phyloP scores from a whole-genome alignment of 768 basidiomycete genomes.

The Dentipellis sp. region DNA sequence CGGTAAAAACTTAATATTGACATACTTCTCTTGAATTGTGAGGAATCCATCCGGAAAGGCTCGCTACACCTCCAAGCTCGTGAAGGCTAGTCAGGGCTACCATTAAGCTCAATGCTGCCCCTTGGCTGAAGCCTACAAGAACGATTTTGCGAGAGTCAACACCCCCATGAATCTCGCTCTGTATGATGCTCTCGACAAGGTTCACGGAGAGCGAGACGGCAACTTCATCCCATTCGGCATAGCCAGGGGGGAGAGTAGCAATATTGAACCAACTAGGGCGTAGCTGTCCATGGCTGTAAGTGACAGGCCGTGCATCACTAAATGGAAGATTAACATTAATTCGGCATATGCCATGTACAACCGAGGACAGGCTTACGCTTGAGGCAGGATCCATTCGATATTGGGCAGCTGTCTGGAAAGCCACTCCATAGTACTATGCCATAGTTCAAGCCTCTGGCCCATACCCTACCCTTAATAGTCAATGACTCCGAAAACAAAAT shows the following conservation, averaged over 20 bases:
- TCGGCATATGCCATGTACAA: too few relatives aligned
- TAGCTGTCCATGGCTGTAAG: slow-evolving; percentile 18
- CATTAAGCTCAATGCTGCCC: slow-evolving; percentile 30
- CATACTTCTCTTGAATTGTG: slow-evolving; percentile 25
- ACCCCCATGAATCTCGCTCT: slow-evolving; percentile 28
- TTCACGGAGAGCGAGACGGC: slow-evolving; percentile 26
- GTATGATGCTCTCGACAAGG: slow-evolving; percentile 28
- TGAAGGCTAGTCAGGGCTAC: slow-evolving; percentile 30
- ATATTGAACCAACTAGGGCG: slow-evolving; percentile 37
- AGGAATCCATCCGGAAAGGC: slow-evolving; percentile 38
- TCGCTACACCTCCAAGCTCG: slow-evolving; percentile 34
- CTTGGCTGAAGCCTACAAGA: slow-evolving; percentile 36
- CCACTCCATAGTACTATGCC: slow-evolving; percentile 25
- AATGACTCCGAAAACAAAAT: too few relatives aligned
- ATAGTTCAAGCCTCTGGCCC: slow-evolving; percentile 29
- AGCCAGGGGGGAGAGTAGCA: slow-evolving; percentile 25
- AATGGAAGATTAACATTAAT: too few relatives aligned
- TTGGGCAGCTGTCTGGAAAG: slow-evolving; percentile 28
- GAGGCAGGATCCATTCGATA: slow-evolving; percentile 34
- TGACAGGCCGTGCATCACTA: slow-evolving; percentile 17
- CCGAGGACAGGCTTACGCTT: slow-evolving; percentile 31
- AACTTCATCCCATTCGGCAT: slow-evolving; percentile 27
- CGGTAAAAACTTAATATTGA: background rate
- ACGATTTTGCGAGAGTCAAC: slow-evolving; percentile 27
- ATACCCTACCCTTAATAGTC: slow-evolving; percentile 23